Percentiles rank a stretch among this genome's conserved stretches.
Conservation (phyloP, 495 filamentous ascomycete species). For the Penicillium taxi region DNA sequence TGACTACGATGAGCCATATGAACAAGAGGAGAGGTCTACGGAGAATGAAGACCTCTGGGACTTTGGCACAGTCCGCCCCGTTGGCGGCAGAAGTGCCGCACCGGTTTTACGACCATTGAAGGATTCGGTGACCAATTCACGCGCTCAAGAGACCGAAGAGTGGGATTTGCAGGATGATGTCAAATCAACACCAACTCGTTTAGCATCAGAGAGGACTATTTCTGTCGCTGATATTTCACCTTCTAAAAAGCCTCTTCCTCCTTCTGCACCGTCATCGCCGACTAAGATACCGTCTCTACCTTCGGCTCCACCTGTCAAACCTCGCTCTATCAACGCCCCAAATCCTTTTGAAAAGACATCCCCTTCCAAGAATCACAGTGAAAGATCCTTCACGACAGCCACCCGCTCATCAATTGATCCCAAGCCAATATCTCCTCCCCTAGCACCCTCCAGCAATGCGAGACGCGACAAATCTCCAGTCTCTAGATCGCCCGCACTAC, state of each 20-base stretch:
- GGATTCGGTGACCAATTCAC: constrained; percentile 61
- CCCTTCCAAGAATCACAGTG: constrained; percentile 3
- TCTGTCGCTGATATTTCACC: constrained; percentile 4
- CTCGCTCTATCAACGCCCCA: constrained; percentile 10
- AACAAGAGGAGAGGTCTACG: constrained; percentile 24
- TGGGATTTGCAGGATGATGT: constrained; percentile 35
- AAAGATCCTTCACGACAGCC: too few species aligned
- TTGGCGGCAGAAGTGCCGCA: constrained; percentile 46
- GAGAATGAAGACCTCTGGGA: constrained; percentile 72
- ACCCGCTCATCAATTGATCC: too few species aligned
- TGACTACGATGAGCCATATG: constrained; percentile 43
- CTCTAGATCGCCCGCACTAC: constrained; percentile 4
- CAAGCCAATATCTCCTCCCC: too few species aligned
- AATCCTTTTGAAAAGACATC: constrained; percentile 3
- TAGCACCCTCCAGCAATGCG: background rate
- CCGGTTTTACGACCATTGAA: constrained; percentile 56
- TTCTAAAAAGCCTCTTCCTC: constrained; percentile 12
- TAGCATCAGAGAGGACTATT: background rate
- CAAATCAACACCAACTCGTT: constrained; percentile 12
- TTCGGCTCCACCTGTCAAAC: constrained; percentile 3
- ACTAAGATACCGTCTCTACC: constrained; percentile 4
- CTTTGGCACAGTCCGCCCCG: constrained; percentile 82
- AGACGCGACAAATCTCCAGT: constrained; percentile 2
- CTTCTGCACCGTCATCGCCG: constrained; percentile 5
- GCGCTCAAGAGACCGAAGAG: constrained; percentile 39